Evolutionary conservation across 805 yeast species (phyloP), one percentile per base, ranked within the genome.

Genomic region (Phaffomyces thermotolerans): DNA sequence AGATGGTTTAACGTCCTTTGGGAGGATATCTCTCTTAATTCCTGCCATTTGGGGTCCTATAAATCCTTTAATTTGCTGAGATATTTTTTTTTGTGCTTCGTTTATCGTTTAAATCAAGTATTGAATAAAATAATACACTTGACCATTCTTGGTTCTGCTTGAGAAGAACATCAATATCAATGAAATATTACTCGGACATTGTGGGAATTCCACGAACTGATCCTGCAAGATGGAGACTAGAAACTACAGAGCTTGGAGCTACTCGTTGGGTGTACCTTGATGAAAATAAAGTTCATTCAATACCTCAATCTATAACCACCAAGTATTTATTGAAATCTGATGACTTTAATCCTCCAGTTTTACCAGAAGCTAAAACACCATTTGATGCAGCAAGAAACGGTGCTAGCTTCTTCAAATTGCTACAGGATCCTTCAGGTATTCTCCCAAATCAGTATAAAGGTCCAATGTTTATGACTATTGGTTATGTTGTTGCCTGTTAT

Each of bases 391-490:
- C 90, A 2, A 61, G 70, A 35, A 81, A 84, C 50, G 93, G 91
- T 18, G 91, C 90, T 3, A 69, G 73, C 2, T 89, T 86, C 56
- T 75, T 86, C 42, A 57, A 73, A 25, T 58, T 69, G 8, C 54
- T 91, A n/a, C 98, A 93, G 59, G 91, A 84, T 43, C 63, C 67
- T 1, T 75, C 81, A n/a, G 99, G 99, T 0, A 78, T 80, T 8
- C 86, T 91, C 65, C 96, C 97, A 1, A 78, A 84, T 54, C 95
- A 87, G 59, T 93, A 93, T 58, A 89, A 89, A 50, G 99, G 99
- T 2, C 99, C 99, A 3, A 90, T 91, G 96, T 93, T 93, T 63
- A 80, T 93, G 87, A 79, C 93, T 0, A 82, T 90, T 45, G 98
- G 99, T 1, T 86, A 83, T 53, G 79, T 93, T 23, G 84, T 76